A percentile compares a stretch with the other conserved stretches of the same genome.
These are phyloP conservation scores for Didymella keratinophila DNA, from an alignment of 2,329 filamentous ascomycete species.

Conservation along the genomic window DNA sequence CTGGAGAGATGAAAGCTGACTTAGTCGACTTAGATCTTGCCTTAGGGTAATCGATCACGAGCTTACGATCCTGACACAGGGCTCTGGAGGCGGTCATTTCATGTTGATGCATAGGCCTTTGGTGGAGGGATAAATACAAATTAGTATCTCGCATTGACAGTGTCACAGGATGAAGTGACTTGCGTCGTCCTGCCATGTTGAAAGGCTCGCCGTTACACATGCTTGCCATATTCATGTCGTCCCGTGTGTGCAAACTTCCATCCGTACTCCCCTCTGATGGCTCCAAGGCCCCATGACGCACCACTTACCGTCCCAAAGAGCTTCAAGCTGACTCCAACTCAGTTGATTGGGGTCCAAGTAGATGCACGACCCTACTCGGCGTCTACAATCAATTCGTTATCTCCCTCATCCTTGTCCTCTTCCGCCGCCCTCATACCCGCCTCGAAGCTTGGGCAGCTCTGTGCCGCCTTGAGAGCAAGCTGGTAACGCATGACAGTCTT, in stretches of 20 bases:
- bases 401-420: constrained; percentile 8
- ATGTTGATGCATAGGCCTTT: no score
- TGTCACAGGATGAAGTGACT: neutral
- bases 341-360: neutral
- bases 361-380: constrained; percentile 12
- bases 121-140: no score
- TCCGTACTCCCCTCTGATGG: neutral
- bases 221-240: neutral
- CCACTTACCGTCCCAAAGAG: neutral
- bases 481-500: constrained; percentile 38
- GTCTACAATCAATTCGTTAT: constrained; percentile 15
- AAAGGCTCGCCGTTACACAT: neutral
- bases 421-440: constrained; percentile 14
- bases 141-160: no score
- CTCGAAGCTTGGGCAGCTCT: constrained; percentile 29
- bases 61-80: no score
- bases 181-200: neutral
- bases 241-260: neutral
- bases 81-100: no score
- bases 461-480: constrained; percentile 36
- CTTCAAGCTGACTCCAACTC: neutral
- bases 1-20: no score
- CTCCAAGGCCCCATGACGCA: neutral
- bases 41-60: no score
- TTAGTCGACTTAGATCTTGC: no score